Base-by-base conservation (phyloP, 306 rosid genomes). In the Fragaria iinumae region DNA sequence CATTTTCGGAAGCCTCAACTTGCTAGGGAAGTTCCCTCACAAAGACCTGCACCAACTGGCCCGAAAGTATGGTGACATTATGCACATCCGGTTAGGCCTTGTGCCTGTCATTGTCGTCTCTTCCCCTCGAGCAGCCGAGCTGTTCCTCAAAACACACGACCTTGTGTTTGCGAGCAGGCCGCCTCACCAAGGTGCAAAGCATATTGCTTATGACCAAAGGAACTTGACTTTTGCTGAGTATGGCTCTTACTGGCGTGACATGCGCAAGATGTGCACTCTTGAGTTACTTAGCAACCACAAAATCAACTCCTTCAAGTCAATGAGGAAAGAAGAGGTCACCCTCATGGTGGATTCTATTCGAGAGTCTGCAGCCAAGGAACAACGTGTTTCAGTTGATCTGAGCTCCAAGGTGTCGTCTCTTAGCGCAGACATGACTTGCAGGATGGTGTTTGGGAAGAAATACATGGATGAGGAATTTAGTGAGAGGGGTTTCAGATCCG, bases 101-200 rank as follows among this genome's bases (percentile, higher is more conserved):
- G 8, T 49, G 14, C 67, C 65, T 32, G 17, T 73, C 50, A 34
- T 79, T 5, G 71, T 56, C 4, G 71, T 86, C 45, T 82, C 89
- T 0, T 86, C 92, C 32, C 75, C 91, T 8, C 66, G 52, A 59
- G 57, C 84, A 5, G 93, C 91, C 0, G 76, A 91, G 59, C 85
- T 74, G 10, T 84, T 89, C 77, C 90, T 91, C 69, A 89, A 80
- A 74, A 89, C 87, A 4, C 81, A 87, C 27, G 91, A 89, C 83
- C 81, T 47, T 8, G 69, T 67, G 11, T 83, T 83, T 25, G 87
- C 84, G 1, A 56, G 69, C 36, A 67, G 87, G 13, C 87, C 87
- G 2, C 52, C 72, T 11, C n/a, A 38, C 2, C 32, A 65, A 32
- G 79, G 82, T 1, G 29, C 84, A 32, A 77, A 76, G 69, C 70